Evolutionary conservation across 2,329 filamentous ascomycete species (phyloP).

Genomic region (Conoideocrella luteorostrata): DNA sequence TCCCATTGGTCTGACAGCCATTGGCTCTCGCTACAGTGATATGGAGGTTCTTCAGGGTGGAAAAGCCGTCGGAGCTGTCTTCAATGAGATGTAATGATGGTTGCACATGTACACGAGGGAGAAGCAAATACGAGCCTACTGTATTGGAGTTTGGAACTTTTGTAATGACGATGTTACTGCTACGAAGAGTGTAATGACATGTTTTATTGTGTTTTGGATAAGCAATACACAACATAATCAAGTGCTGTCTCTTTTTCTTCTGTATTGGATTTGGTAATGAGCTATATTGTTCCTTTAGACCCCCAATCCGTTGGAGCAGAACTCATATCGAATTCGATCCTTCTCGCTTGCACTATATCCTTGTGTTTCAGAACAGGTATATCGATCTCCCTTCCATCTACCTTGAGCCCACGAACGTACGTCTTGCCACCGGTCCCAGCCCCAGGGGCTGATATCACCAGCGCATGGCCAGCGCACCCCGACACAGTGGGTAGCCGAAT

Average conservation of each 20-base stretch:
- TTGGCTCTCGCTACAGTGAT: constrained; percentile 41
- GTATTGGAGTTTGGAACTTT: too few relatives aligned
- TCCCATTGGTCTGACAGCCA: constrained; percentile 53
- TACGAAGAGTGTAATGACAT: too few relatives aligned
- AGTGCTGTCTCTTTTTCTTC: too few relatives aligned
- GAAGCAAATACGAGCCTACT: too few relatives aligned
- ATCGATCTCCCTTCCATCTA: constrained; percentile 30
- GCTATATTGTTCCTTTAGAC: constrained; percentile 6
- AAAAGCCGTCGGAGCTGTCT: constrained; percentile 30
- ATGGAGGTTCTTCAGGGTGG: constrained; percentile 35
- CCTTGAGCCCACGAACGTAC: constrained; percentile 32
- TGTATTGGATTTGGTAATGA: too few relatives aligned
- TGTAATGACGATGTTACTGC: too few relatives aligned
- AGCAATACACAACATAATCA: too few relatives aligned
- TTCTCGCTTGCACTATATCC: constrained; percentile 31
- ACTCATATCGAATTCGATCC: constrained; percentile 40
- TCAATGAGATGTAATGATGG: constrained; percentile 10
- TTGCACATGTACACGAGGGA: not conserved
- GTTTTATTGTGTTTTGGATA: too few relatives aligned
- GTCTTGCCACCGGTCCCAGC: constrained; percentile 27
- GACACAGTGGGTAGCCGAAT: constrained; percentile 29
- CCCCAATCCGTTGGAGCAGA: constrained; percentile 23
- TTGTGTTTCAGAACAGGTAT: constrained; percentile 31
- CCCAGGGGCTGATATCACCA: constrained; percentile 35
- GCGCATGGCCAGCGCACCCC: constrained; percentile 12